Conservation (phyloP, 805 yeast genomes). For the Komagataella ulmi region DNA sequence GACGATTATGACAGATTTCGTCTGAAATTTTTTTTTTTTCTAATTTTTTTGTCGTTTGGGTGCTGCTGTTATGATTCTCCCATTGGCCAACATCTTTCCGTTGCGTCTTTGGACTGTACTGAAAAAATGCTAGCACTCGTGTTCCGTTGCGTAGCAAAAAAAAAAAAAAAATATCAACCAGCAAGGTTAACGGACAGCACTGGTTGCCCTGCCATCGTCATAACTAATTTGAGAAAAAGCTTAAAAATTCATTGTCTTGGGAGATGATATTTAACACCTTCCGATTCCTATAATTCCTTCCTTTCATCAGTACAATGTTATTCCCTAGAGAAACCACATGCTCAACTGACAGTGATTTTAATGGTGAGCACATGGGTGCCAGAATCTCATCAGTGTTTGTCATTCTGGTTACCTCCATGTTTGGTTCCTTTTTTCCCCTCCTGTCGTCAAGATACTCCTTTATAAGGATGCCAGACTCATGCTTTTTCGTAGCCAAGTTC, state of each 20-base stretch:
- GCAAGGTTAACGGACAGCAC: not conserved
- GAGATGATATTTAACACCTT: no score
- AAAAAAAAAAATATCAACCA: not conserved
- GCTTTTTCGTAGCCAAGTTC: conserved; percentile 29
- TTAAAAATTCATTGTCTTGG: no score
- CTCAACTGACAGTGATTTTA: conserved; percentile 8
- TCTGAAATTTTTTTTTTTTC: no score
- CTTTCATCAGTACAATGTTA: conserved; percentile 5
- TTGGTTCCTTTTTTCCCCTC: conserved; percentile 44
- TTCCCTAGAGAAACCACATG: conserved; percentile 10
- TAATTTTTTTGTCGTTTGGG: no score
- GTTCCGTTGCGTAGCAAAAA: not conserved
- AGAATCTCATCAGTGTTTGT: conserved; percentile 55
- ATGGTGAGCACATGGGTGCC: conserved; percentile 18
- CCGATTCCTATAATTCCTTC: no score
- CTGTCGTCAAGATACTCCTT: conserved; percentile 37
- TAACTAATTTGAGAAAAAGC: no score
- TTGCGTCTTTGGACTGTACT: not conserved
- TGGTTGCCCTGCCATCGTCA: not conserved
- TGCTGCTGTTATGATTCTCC: no score
- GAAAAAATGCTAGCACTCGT: no score
- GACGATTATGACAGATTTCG: no score
- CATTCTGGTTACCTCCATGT: conserved; percentile 37
- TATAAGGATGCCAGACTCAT: conserved; percentile 31
- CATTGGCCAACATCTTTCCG: no score